phyloP scores from a whole-genome alignment of 345 rosid genomes.

The Mangifera indica region DNA sequence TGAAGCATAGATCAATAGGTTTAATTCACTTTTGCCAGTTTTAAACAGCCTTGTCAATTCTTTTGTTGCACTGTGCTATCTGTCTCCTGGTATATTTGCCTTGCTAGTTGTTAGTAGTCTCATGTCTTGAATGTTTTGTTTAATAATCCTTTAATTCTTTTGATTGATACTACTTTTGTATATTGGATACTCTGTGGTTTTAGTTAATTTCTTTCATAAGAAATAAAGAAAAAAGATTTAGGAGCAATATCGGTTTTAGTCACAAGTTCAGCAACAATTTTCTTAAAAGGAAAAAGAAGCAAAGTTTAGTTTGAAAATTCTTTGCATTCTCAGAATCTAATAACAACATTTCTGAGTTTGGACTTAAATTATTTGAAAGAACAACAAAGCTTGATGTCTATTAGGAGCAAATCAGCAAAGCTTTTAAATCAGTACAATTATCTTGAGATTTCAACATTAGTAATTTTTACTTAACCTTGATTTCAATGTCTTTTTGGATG shows the following conservation, averaged over 20 bases:
- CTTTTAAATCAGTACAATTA: too few relatives aligned
- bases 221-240: too few relatives aligned
- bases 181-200: background rate
- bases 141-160: too few relatives aligned
- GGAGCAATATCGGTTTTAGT: background rate
- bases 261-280: background rate
- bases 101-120: background rate
- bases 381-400: background rate
- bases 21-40: slow-evolving; percentile 23
- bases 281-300: too few relatives aligned
- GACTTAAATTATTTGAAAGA: background rate
- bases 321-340: background rate
- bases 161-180: too few relatives aligned
- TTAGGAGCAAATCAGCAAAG: background rate
- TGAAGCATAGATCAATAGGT: slow-evolving; percentile 38
- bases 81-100: slow-evolving; percentile 43
- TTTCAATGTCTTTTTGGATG: background rate
- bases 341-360: background rate
- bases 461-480: background rate
- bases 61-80: slow-evolving; percentile 32
- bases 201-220: too few relatives aligned
- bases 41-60: slow-evolving; percentile 34
- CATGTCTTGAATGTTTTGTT: background rate
- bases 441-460: background rate
- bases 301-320: too few relatives aligned